A percentile compares a stretch with the other conserved stretches of the same genome.
Evolutionary conservation across 2,329 filamentous ascomycete species (phyloP).

Genomic region (Colletotrichum sp.): DNA sequence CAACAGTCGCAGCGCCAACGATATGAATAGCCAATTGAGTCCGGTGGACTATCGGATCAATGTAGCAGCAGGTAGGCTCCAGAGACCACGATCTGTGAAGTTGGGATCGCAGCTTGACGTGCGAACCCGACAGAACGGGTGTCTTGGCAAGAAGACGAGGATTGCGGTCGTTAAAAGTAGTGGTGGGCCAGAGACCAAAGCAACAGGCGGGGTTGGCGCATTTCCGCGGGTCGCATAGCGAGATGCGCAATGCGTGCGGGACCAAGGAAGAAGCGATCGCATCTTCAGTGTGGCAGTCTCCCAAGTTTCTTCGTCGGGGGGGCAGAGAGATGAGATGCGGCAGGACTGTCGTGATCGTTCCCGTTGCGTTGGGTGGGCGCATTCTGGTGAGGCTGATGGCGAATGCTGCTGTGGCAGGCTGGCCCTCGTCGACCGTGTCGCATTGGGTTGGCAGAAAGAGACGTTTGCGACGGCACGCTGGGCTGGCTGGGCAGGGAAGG

Average conservation of each 20-base stretch:
- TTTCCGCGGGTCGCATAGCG: background rate
- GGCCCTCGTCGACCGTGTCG: background rate
- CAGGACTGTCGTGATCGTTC: background rate
- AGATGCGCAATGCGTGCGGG: background rate
- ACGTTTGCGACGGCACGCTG: background rate
- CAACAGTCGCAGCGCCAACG: background rate
- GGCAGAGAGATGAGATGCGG: background rate
- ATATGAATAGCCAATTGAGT: background rate
- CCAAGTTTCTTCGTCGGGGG: background rate
- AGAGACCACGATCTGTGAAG: background rate
- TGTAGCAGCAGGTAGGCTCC: background rate
- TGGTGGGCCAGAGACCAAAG: background rate
- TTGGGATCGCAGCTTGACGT: background rate
- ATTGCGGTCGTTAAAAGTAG: background rate
- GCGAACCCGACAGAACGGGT: background rate
- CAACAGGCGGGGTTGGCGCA: slow-evolving; percentile 3
- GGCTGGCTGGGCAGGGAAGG: background rate
- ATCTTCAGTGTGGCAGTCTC: background rate
- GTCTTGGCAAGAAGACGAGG: background rate
- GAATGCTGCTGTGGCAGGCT: background rate
- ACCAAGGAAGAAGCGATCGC: background rate
- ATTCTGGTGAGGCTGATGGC: background rate
- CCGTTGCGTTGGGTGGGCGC: background rate
- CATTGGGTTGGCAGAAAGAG: background rate
- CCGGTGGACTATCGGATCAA: background rate